Percentiles rank a stretch among this genome's conserved stretches.
These are phyloP conservation scores for Syncephalastrum contaminatum DNA, from an alignment of 371 early-diverging fungal genomes.

Conservation along the genomic window DNA sequence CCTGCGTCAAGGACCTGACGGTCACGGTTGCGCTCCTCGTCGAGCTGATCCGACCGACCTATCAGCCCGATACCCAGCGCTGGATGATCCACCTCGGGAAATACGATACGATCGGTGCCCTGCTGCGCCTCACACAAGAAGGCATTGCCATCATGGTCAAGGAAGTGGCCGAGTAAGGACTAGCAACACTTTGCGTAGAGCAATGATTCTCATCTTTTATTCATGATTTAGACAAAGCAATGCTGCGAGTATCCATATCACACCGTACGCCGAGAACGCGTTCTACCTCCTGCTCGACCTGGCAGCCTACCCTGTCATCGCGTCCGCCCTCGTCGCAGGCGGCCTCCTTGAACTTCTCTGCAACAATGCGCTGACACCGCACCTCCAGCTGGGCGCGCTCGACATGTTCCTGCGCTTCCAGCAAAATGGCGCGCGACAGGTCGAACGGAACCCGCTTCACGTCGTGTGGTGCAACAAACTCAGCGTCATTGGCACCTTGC, in stretches of 20 bases:
- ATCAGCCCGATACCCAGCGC: slow-evolving; percentile 12
- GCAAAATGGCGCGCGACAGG: slow-evolving; percentile 13
- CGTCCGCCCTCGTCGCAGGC: slow-evolving; percentile 22
- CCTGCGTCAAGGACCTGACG: slow-evolving; percentile 36
- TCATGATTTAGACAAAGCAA: slow-evolving; percentile 19
- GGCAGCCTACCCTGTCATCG: slow-evolving; percentile 32
- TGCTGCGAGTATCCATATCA: slow-evolving; percentile 20
- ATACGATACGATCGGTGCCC: slow-evolving; percentile 23
- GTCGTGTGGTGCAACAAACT: slow-evolving; percentile 42
- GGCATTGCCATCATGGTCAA: slow-evolving; percentile 31
- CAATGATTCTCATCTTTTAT: slow-evolving; percentile 1
- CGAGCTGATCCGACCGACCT: slow-evolving; percentile 31
- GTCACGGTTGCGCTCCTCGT: slow-evolving; percentile 31
- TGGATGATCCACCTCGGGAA: slow-evolving; percentile 29
- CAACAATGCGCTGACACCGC: slow-evolving; percentile 32
- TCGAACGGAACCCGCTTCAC: slow-evolving; percentile 42
- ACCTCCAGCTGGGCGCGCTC: slow-evolving; percentile 26
- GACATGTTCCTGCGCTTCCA: slow-evolving; percentile 39
- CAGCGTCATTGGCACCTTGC: slow-evolving; percentile 29
- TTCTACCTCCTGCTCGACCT: slow-evolving; percentile 35
- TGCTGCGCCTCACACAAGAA: slow-evolving; percentile 24
- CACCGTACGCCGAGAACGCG: slow-evolving; percentile 44
- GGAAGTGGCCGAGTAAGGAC: slow-evolving; percentile 38
- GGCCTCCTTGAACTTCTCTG: slow-evolving; percentile 28
- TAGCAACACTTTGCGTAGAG: neutral